Conservation (phyloP, 2,329 filamentous ascomycete genomes). For the Daldinia sp. region DNA sequence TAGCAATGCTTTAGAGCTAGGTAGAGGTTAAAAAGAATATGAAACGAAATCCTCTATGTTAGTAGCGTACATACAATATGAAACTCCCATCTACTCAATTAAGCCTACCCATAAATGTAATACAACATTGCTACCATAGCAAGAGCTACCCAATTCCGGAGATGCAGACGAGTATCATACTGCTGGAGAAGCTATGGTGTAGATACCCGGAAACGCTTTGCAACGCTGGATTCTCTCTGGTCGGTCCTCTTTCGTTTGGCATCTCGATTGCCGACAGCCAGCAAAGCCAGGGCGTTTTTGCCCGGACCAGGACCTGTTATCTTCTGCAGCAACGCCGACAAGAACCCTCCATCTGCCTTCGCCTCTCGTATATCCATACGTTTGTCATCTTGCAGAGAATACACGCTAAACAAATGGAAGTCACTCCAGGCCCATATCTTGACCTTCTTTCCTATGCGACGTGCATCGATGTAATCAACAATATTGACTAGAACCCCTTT, state of each 20-base stretch:
- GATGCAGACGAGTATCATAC: neutral
- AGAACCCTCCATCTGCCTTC: conserved; percentile 37
- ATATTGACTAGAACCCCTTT: conserved; percentile 47
- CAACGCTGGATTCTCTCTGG: neutral
- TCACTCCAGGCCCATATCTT: conserved; percentile 42
- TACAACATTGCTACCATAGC: neutral
- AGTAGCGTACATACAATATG: neutral
- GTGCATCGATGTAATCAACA: conserved; percentile 48
- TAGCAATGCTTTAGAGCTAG: neutral
- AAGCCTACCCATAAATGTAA: neutral
- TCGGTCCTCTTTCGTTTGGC: conserved; percentile 19
- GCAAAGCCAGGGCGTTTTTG: neutral
- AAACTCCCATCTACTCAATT: no score
- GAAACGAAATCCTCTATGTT: neutral
- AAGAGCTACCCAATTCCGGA: neutral
- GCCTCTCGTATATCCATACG: conserved; percentile 36
- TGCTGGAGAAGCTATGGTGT: neutral
- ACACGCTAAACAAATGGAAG: conserved; percentile 40
- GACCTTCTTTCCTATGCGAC: conserved; percentile 36
- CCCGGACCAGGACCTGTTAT: conserved; percentile 15
- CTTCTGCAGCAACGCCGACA: conserved; percentile 41
- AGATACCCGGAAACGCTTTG: neutral
- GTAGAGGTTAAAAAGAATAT: neutral
- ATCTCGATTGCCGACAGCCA: neutral
- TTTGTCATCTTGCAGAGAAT: conserved; percentile 36